Conservation (phyloP, 768 basidiomycete species). For the Tephrocybe rancida region DNA sequence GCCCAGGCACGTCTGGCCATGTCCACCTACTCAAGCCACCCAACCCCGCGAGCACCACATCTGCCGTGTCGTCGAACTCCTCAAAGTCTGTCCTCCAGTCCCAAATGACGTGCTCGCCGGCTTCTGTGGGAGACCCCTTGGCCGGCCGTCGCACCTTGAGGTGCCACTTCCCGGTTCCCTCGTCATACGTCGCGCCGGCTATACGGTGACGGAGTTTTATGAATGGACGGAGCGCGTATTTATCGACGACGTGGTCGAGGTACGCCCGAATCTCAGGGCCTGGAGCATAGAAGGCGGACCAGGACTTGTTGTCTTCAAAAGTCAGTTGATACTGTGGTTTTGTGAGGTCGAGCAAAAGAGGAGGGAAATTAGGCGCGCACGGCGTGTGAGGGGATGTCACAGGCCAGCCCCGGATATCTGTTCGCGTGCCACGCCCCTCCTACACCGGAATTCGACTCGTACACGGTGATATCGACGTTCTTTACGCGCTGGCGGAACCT, state of each 20-base stretch:
- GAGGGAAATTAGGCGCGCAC: conserved; percentile 27
- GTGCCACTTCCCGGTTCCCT: conserved; percentile 56
- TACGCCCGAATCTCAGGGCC: conserved; percentile 62
- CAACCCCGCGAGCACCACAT: conserved; percentile 58
- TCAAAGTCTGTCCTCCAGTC: conserved; percentile 32
- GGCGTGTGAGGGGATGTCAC: conserved; percentile 10
- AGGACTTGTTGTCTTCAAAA: conserved; percentile 58
- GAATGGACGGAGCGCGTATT: conserved; percentile 53
- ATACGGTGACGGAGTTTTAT: conserved; percentile 61
- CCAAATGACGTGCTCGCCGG: conserved; percentile 16
- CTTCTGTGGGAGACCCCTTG: conserved; percentile 12
- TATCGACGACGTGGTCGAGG: conserved; percentile 54
- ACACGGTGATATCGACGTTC: conserved; percentile 57
- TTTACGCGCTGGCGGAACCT: conserved; percentile 56
- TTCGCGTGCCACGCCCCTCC: conserved; percentile 68
- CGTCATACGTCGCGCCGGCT: conserved; percentile 51
- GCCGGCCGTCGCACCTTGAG: conserved; percentile 44
- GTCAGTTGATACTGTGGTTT: conserved; percentile 54
- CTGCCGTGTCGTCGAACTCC: conserved; percentile 54
- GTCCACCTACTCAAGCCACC: conserved; percentile 59
- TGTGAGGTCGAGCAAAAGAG: not conserved
- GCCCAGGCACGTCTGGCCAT: conserved; percentile 67
- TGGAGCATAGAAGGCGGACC: conserved; percentile 63
- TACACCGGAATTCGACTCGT: conserved; percentile 59
- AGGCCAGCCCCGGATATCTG: conserved; percentile 40